Conservation (phyloP, 2,329 filamentous ascomycete genomes). For the Gliomastix tumulicola region DNA sequence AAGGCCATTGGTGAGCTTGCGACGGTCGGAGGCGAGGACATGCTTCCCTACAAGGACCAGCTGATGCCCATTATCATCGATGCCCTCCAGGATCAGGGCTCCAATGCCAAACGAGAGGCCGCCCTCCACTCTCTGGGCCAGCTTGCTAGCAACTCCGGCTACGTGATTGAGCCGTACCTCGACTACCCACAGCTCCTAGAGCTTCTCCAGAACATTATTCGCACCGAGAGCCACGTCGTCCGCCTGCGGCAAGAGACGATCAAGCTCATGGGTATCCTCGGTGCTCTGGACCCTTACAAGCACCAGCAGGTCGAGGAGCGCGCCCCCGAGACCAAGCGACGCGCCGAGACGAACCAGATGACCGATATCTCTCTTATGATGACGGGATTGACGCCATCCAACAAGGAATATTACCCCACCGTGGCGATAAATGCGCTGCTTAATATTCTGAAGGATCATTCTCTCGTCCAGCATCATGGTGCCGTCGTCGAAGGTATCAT, state of each 20-base stretch:
- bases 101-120: slow-evolving; percentile 81
- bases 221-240: slow-evolving; percentile 78
- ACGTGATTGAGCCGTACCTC: slow-evolving; percentile 92
- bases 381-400: slow-evolving; percentile 91
- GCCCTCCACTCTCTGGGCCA: slow-evolving; percentile 87
- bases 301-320: slow-evolving; percentile 92
- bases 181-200: slow-evolving; percentile 93
- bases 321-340: slow-evolving; percentile 71
- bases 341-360: slow-evolving; percentile 56
- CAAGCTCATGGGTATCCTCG: slow-evolving; percentile 90
- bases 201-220: slow-evolving; percentile 88
- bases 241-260: slow-evolving; percentile 88
- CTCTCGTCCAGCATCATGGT: slow-evolving; percentile 84
- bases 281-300: slow-evolving; percentile 91
- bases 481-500: slow-evolving; percentile 96
- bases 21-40: slow-evolving; percentile 87
- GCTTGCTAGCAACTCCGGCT: slow-evolving; percentile 90
- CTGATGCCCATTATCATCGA: slow-evolving; percentile 95
- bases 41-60: slow-evolving; percentile 83
- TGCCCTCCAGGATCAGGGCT: slow-evolving; percentile 89
- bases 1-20: slow-evolving; percentile 92
- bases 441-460: slow-evolving; percentile 84
- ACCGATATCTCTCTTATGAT: slow-evolving; percentile 98
- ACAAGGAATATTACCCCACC: slow-evolving; percentile 97
- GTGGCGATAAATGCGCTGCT: slow-evolving; percentile 95